phyloP scores from a whole-genome alignment of 2,329 filamentous ascomycete species.

The Aaosphaeria arxii region DNA sequence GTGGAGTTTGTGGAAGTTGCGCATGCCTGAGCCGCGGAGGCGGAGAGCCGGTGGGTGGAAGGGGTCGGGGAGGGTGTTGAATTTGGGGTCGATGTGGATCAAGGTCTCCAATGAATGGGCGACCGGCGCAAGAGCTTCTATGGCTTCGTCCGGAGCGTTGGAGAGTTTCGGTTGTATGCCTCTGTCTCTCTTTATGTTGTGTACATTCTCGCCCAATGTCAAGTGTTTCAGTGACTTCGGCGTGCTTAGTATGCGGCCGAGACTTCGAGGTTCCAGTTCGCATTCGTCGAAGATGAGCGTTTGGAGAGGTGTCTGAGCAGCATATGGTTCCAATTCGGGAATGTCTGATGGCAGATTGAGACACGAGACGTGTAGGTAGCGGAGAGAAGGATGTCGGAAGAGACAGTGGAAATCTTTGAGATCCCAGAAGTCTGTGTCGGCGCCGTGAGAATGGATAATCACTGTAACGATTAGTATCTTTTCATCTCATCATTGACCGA shows the following conservation, averaged over 20 bases:
- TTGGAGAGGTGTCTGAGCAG: conserved; percentile 22
- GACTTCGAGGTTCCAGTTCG: conserved; percentile 19
- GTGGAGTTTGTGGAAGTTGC: conserved; percentile 26
- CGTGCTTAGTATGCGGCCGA: conserved; percentile 23
- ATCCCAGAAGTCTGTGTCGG: conserved; percentile 28
- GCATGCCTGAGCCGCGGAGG: conserved; percentile 23
- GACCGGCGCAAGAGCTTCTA: conserved; percentile 24
- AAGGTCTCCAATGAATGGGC: conserved; percentile 31
- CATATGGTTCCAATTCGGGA: conserved; percentile 15
- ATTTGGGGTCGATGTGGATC: conserved; percentile 24
- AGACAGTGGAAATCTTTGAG: conserved; percentile 30
- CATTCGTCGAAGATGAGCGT: conserved; percentile 36
- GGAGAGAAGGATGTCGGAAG: conserved; percentile 33
- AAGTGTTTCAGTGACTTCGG: conserved; percentile 28
- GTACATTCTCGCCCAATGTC: conserved; percentile 33
- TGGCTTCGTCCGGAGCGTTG: conserved; percentile 9
- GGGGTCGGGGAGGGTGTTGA: conserved; percentile 9
- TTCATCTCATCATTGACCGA: neutral
- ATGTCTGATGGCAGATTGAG: conserved; percentile 18
- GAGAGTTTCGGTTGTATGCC: conserved; percentile 14
- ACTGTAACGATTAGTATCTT: conserved; percentile 6
- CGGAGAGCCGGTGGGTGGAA: conserved; percentile 13
- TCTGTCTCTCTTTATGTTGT: conserved; percentile 13
- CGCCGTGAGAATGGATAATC: conserved; percentile 33
- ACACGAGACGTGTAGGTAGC: conserved; percentile 31